Percentiles rank a stretch among this genome's conserved stretches.
Conservation (phyloP, 176 grass and related monocot genomes). For the Phoenix dactylifera region DNA sequence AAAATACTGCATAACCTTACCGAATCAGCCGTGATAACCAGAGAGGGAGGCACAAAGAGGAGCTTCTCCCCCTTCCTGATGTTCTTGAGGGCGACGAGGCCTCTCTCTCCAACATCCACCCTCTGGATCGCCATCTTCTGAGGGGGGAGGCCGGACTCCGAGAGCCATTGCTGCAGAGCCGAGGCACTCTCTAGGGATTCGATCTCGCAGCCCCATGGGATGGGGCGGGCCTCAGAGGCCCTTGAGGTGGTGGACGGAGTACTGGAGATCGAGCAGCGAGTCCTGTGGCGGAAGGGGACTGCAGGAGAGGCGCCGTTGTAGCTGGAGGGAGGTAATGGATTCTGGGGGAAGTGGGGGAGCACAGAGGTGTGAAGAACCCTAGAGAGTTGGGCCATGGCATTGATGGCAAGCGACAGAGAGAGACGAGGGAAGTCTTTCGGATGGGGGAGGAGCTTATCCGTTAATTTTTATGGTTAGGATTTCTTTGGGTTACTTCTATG, state of each 20-base stretch:
- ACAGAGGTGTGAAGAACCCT: too few species aligned
- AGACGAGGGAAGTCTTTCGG: too few species aligned
- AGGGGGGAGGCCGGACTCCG: conserved; percentile 59
- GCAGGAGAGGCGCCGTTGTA: not conserved
- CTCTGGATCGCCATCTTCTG: conserved; percentile 64
- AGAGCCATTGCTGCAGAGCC: conserved; percentile 69
- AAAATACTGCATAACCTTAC: conserved; percentile 10
- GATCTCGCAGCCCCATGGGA: conserved; percentile 90
- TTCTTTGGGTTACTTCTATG: too few species aligned
- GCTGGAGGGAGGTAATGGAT: not conserved
- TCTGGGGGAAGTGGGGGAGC: not conserved
- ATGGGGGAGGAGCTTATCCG: too few species aligned
- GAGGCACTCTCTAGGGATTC: conserved; percentile 79
- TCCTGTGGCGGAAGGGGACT: not conserved
- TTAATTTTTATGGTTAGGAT: too few species aligned
- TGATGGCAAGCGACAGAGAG: too few species aligned
- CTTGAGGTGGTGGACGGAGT: conserved; percentile 25
- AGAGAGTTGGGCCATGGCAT: too few species aligned
- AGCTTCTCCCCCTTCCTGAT: conserved; percentile 91
- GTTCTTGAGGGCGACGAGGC: conserved; percentile 86
- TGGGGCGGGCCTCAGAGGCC: conserved; percentile 16
- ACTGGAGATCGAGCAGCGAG: conserved; percentile 18
- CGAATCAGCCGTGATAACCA: conserved; percentile 77
- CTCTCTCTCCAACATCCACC: conserved; percentile 81
- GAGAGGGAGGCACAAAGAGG: conserved; percentile 86